Evolutionary conservation across 2,329 filamentous ascomycete species (phyloP).

Genomic region (Penicillium janthinellum): DNA sequence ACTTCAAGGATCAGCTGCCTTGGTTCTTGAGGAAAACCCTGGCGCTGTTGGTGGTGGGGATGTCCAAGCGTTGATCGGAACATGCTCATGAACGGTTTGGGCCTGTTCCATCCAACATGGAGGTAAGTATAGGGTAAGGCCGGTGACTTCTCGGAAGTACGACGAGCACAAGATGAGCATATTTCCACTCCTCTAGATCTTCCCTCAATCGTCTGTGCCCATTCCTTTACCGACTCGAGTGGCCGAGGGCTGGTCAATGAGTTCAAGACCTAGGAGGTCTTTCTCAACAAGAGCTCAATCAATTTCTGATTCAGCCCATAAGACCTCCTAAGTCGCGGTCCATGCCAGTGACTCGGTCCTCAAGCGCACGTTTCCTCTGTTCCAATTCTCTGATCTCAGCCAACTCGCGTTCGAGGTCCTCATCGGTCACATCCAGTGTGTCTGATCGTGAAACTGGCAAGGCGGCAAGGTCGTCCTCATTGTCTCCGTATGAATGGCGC

Average conservation of each 20-base stretch:
- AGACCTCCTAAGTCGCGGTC: constrained; percentile 67
- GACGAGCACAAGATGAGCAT: neutral
- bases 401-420: constrained; percentile 50
- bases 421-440: constrained; percentile 40
- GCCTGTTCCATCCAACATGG: neutral
- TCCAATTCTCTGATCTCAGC: constrained; percentile 64
- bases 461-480: constrained; percentile 57
- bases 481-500: constrained; percentile 61
- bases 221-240: neutral
- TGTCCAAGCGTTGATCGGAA: neutral
- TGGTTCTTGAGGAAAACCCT: too few relatives aligned
- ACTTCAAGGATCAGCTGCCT: too few relatives aligned
- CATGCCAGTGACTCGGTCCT: constrained; percentile 68
- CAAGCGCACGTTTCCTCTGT: constrained; percentile 61
- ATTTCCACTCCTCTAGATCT: neutral
- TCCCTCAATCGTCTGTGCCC: neutral
- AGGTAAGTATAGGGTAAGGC: neutral
- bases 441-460: constrained; percentile 33
- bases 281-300: neutral
- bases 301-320: constrained; percentile 47
- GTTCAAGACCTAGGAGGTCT: neutral
- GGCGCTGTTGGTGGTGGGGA: too few relatives aligned
- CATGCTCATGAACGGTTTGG: neutral
- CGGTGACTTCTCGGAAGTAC: neutral
- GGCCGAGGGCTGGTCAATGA: neutral